Evolutionary conservation across 768 basidiomycete genomes (phyloP), one percentile per base, ranked within the genome.

Genomic region (Termitomyces sp.): DNA sequence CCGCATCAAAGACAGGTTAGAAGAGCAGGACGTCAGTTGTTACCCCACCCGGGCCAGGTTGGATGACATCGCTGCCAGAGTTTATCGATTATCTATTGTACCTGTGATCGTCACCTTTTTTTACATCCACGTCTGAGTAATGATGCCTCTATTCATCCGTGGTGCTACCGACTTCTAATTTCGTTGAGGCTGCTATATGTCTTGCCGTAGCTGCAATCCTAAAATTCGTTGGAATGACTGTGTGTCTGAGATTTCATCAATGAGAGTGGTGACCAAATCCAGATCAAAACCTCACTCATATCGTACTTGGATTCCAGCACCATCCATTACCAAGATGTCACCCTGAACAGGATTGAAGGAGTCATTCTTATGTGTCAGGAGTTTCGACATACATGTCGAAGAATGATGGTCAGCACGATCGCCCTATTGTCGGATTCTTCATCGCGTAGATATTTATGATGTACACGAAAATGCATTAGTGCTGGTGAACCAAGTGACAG

Each of bases 201-300:
- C 90, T 81, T 41, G 90, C 90, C 13, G 90, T 92, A 3, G 90
- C 90, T 29, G 88, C 89, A 61, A 92, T 88, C 3, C 90, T 81
- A 68, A 91, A 88, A 65, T 87, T 85, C 55, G 78, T 76, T 12
- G 90, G 90, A 57, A 87, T 68, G 5, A 92, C 90, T 6, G 86
- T 86, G 59, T 92, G 90, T 65, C 88, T 91, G 57, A 56, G 55
- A 59, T 8, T 56, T n/a, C 8, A 32, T 57, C 8, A 55, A 27
- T 47, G 1, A 48, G 27, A 16, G 34, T 48, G 14, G 32, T 24
- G 9, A 20, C 58, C 6, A 16, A 27, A 20, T 24, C 13, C 1
- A 31, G 55, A 22, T 20, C 22, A 46, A 20, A 51, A 8, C 12
- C 59, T 69, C 65, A 88, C 87, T 92, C 86, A 56, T 92, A 92